Conservation (phyloP, 306 rosid genomes). For the Glycyrrhiza uralensis region DNA sequence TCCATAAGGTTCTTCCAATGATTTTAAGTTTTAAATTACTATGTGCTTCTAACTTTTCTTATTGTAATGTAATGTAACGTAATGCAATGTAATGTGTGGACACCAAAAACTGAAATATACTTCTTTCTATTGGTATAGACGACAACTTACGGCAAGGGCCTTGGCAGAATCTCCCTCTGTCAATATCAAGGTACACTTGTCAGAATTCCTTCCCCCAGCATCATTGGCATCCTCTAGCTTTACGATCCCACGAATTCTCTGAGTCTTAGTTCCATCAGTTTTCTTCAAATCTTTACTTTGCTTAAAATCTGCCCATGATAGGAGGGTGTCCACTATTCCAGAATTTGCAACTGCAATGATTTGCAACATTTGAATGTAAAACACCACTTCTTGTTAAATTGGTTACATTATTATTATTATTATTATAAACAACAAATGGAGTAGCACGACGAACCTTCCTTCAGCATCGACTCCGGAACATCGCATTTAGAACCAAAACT, state of each 20-base stretch:
- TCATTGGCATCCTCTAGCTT: conserved; percentile 93
- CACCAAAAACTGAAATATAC: not conserved
- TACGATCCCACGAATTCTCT: conserved; percentile 69
- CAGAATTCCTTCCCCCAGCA: conserved; percentile 91
- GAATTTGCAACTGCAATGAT: conserved; percentile 67
- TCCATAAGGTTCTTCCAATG: too few relatives aligned
- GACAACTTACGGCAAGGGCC: conserved; percentile 87
- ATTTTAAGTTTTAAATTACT: not conserved
- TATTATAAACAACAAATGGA: not conserved
- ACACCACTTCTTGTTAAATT: not conserved
- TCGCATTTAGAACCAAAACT: conserved; percentile 92
- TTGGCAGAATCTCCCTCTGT: conserved; percentile 99
- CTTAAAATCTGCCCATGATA: conserved; percentile 91
- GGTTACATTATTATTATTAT: too few relatives aligned
- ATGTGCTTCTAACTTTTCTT: too few relatives aligned
- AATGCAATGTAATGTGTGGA: not conserved
- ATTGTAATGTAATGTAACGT: too few relatives aligned
- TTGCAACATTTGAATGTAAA: not conserved
- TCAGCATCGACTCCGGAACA: conserved; percentile 67
- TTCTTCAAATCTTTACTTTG: conserved; percentile 88
- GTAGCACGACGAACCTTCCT: conserved; percentile 55
- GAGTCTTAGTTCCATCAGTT: conserved; percentile 91
- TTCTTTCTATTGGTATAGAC: not conserved
- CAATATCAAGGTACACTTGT: conserved; percentile 83
- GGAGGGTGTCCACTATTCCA: conserved; percentile 83